Conservation (phyloP, 2,329 filamentous ascomycete species). For the Cladorrhinum sp. region DNA sequence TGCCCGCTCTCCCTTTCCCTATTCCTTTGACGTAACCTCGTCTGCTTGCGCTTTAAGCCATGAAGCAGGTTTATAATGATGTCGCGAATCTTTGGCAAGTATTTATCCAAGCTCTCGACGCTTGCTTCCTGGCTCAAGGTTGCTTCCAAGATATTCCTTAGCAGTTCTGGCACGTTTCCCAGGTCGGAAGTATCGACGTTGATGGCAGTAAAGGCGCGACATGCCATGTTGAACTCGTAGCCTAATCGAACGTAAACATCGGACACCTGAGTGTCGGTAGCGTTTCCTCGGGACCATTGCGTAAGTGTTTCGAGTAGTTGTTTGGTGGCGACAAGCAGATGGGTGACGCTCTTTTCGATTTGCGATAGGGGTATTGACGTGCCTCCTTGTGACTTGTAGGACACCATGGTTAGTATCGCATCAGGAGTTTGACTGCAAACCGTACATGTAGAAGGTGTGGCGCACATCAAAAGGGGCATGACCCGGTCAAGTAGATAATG, state of each 20-base stretch:
- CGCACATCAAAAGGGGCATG: background rate
- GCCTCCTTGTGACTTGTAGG: conserved; percentile 44
- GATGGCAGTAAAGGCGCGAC: conserved; percentile 92
- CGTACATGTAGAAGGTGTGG: conserved; percentile 1
- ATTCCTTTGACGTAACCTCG: conserved; percentile 70
- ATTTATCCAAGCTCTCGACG: conserved; percentile 87
- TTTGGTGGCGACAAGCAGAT: conserved; percentile 95
- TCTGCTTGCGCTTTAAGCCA: conserved; percentile 94
- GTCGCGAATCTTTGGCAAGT: conserved; percentile 89
- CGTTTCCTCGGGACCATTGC: conserved; percentile 91
- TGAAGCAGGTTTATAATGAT: conserved; percentile 98
- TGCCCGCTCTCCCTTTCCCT: conserved; percentile 51
- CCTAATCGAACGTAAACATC: conserved; percentile 96
- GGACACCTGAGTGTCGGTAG: conserved; percentile 91
- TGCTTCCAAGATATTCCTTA: conserved; percentile 88
- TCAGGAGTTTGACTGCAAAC: conserved; percentile 14
- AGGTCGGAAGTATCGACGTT: conserved; percentile 93
- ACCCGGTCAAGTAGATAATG: background rate
- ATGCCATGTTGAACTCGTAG: conserved; percentile 99
- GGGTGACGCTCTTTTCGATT: conserved; percentile 98
- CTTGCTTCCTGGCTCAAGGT: conserved; percentile 96
- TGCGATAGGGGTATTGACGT: conserved; percentile 77
- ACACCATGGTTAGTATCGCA: conserved; percentile 33
- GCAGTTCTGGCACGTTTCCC: conserved; percentile 87
- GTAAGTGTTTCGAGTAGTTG: conserved; percentile 96